Evolutionary conservation across 2,329 filamentous ascomycete species (phyloP), one percentile per base, ranked within the genome.

Genomic region (Penicillium sp.): DNA sequence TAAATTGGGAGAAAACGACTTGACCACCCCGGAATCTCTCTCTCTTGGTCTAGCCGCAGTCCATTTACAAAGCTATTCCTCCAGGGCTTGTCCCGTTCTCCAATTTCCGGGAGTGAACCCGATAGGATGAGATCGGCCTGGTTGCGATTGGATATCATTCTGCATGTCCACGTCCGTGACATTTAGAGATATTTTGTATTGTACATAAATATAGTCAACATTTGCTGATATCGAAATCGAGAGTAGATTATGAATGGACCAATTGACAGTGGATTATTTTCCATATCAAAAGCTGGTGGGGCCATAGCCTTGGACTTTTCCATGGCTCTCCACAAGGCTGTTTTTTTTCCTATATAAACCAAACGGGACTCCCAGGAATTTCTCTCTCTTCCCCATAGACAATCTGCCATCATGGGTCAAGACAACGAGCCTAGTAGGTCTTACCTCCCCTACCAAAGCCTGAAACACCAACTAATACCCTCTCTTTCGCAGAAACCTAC

Each of bases 361-460:
- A 48, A 15, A 12, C 31, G 31, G 31, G 13, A 15, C 21, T 29
- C 21, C 46, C 21, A 13, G 23, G 41, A 50, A 13, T 50, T 50
- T 31, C n/a, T 27, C 43, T 27, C 37, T 46, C 35, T 35, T 45
- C 40, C 27, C 45, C 27, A 29, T 52, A 52, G 17, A 42, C 31
- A 38, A 23, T 48, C 54, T 54, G 49, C 56, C 66, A 73, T 40
- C 37, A 76, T 76, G 73, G 72, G 71, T 61, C 65, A 73, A 63
- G 70, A 75, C 64, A 70, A 73, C 57, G 69, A 74, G 57, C 69
- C 68, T 43, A 70, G 71, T 70, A 67, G 40, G 65, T 64, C 33
- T 12, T 25, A n/a, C 17, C 10, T 12, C 15, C 40, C 31, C 5
- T 33, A 15, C 21, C 25, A 37, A 37, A 10, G 4, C n/a, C 27